Percentiles rank a stretch among this genome's conserved stretches.
Conservation (phyloP, 1,284 basidiomycete genomes). For the Ustilago bromivora region DNA sequence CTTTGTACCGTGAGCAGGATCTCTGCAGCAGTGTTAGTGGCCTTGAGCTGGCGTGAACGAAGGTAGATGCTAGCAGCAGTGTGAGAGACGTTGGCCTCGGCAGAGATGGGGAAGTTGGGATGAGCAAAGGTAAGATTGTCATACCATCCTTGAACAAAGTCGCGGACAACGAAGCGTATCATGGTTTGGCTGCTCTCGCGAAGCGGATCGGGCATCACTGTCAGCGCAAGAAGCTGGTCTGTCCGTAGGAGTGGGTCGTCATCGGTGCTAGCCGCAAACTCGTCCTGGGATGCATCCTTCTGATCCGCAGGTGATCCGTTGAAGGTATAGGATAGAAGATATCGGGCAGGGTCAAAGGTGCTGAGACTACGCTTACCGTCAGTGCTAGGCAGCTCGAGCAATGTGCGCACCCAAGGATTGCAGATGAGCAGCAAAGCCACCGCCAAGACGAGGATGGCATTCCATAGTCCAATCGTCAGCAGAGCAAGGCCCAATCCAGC, state of each 20-base stretch:
- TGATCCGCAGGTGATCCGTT: neutral
- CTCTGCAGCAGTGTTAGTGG: constrained; percentile 54
- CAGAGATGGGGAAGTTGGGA: constrained; percentile 53
- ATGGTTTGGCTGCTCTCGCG: constrained; percentile 45
- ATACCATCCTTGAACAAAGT: constrained; percentile 64
- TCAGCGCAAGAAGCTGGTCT: constrained; percentile 31
- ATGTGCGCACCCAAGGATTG: constrained; percentile 62
- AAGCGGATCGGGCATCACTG: constrained; percentile 42
- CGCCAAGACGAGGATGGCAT: constrained; percentile 38
- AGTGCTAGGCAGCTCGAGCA: constrained; percentile 55
- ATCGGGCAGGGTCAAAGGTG: constrained; percentile 44
- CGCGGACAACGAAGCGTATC: constrained; percentile 52
- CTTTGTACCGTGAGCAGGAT: constrained; percentile 60
- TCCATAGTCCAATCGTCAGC: constrained; percentile 40
- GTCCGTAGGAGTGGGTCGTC: constrained; percentile 18
- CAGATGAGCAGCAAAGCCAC: constrained; percentile 48
- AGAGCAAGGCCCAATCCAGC: constrained; percentile 38
- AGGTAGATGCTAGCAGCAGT: constrained; percentile 52
- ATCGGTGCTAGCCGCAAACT: neutral
- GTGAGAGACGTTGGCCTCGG: constrained; percentile 56
- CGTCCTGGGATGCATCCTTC: neutral
- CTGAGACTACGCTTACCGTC: constrained; percentile 30
- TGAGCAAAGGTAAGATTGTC: constrained; percentile 58
- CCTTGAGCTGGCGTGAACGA: constrained; percentile 36
- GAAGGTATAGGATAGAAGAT: constrained; percentile 31